Evolutionary conservation across 2,329 filamentous ascomycete species (phyloP), one percentile per base, ranked within the genome.

Genomic region (Ramichloridium luteum): DNA sequence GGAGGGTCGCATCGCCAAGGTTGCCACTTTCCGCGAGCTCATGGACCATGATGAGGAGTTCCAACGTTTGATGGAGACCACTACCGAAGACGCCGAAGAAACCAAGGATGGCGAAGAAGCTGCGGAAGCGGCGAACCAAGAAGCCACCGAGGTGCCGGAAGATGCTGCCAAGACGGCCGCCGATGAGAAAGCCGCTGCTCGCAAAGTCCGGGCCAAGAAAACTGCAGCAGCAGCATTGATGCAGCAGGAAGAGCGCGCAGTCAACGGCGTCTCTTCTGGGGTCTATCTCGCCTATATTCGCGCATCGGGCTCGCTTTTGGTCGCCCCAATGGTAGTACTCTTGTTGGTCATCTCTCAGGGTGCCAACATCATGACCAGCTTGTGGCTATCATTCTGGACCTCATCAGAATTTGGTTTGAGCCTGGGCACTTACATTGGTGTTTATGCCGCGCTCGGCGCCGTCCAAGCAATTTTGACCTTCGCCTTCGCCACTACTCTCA

Each of bases 351-450:
- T 85, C 8, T 76, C 81, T 0, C 85, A 93, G 50, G 83, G 77
- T 6, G 71, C 80, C 39, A 94, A 93, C 50, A 88, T 96, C 41
- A 68, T 74, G 43, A 93, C 85, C 9, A 86, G 80, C 49, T 60
- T 96, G 33, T 96, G 88, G 88, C 70, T 96, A 1, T 90, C 85
- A 1, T 96, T 77, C 61, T 96, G 88, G 88, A 92, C 83, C 1
- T 82, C 80, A 1, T 59, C 84, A 54, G 77, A 80, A 50, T 93
- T 79, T 44, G 62, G 67, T 5, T 71, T 79, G 36, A 65, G 69
- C 0, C 71, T 64, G 9, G 82, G 77, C 2, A 59, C 67, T 16
- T 52, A 71, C 57, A 78, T 79, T 46, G 74, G 70, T 10, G 62
- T 69, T 16, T 80, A 77, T 45, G 81, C 80, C 4, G 79, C 64